Percentiles rank a stretch among this genome's conserved stretches.
These are phyloP conservation scores for Lyophyllum shimeji DNA, from an alignment of 768 basidiomycete genomes.

Conservation along the genomic window DNA sequence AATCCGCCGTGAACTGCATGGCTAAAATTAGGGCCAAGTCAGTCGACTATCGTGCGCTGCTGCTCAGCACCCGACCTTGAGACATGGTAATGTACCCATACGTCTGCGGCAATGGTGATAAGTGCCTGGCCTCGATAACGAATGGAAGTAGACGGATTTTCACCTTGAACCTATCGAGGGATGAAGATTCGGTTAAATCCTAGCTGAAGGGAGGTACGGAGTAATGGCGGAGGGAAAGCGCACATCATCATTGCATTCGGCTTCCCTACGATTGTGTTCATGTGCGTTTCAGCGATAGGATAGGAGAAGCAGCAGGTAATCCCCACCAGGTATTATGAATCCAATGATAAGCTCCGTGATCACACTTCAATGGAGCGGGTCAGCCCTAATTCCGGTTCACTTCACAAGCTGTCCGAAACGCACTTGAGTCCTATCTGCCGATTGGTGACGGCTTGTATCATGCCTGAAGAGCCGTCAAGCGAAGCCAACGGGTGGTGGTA, in stretches of 20 bases:
- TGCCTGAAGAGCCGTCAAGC: conserved; percentile 28
- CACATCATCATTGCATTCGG: conserved; percentile 79
- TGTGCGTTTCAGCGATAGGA: conserved; percentile 14
- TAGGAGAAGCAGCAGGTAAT: background rate
- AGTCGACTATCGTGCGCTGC: conserved; percentile 14
- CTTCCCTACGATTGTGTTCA: conserved; percentile 46
- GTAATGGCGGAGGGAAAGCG: conserved; percentile 9
- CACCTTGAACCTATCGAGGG: conserved; percentile 36
- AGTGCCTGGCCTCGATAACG: background rate
- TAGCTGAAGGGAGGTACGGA: background rate
- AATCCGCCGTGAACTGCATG: conserved; percentile 68
- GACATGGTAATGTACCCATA: conserved; percentile 69
- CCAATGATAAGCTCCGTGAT: conserved; percentile 77
- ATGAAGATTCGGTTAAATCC: conserved; percentile 6
- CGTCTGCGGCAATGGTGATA: conserved; percentile 41
- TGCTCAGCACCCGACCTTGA: conserved; percentile 31
- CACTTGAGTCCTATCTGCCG: conserved; percentile 64
- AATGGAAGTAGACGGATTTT: background rate
- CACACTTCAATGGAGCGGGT: conserved; percentile 38
- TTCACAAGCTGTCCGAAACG: conserved; percentile 4
- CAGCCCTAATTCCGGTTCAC: background rate
- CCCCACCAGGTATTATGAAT: conserved; percentile 44
- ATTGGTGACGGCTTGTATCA: conserved; percentile 83
- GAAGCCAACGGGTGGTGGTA: background rate
- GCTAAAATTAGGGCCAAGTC: conserved; percentile 36